phyloP scores from a whole-genome alignment of 148 eudicot genomes.

The Camellia granthamiana region DNA sequence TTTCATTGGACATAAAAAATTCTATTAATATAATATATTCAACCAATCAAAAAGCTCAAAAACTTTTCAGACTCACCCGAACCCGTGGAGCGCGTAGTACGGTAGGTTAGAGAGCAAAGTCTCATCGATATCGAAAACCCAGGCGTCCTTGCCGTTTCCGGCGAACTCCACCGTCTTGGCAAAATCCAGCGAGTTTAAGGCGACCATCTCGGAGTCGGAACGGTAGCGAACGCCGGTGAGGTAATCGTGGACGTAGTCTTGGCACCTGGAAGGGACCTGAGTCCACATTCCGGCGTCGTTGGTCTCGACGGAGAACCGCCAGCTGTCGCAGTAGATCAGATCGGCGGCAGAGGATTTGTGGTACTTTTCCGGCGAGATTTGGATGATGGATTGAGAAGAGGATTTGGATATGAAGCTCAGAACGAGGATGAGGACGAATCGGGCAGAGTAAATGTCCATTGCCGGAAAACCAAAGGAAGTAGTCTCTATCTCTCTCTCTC shows the following conservation, averaged over 20 bases:
- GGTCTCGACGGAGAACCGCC: constrained; percentile 75
- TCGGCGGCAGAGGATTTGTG: constrained; percentile 11
- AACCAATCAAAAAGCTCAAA: background rate
- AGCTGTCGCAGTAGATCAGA: constrained; percentile 55
- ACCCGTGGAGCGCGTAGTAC: constrained; percentile 52
- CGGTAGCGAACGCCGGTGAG: constrained; percentile 45
- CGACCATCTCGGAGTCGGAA: constrained; percentile 49
- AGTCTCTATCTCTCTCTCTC: background rate
- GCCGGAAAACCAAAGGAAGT: constrained; percentile 14
- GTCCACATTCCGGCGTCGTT: constrained; percentile 58
- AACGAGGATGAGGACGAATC: constrained; percentile 14
- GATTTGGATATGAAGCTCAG: constrained; percentile 21
- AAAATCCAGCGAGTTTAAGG: constrained; percentile 36
- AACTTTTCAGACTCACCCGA: constrained; percentile 38
- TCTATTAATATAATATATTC: no score
- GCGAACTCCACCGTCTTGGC: constrained; percentile 43
- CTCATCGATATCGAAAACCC: constrained; percentile 90
- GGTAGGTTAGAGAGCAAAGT: constrained; percentile 70
- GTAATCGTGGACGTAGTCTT: constrained; percentile 43
- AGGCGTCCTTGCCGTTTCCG: constrained; percentile 57
- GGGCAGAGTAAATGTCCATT: constrained; percentile 15
- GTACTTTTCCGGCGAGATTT: constrained; percentile 14
- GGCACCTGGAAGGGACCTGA: constrained; percentile 47
- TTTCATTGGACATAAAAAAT: background rate
- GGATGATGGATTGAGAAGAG: constrained; percentile 20